Evolutionary conservation across 306 rosid species (phyloP).

Genomic region (Parietaria judaica): DNA sequence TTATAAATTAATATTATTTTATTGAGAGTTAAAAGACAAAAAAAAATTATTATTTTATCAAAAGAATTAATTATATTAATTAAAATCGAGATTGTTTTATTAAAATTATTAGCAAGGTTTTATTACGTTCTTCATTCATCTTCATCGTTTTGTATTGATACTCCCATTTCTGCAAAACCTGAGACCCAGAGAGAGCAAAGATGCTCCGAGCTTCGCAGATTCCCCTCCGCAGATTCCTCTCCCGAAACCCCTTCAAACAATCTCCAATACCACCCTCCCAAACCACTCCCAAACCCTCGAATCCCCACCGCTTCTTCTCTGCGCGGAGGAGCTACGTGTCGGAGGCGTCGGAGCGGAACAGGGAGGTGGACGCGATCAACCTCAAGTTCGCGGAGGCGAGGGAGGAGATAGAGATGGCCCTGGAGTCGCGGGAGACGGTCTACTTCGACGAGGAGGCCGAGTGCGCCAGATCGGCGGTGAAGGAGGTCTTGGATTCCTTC

Average conservation of each 20-base stretch:
- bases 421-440: conserved; percentile 91
- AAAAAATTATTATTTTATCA: no score
- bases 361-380: conserved; percentile 74
- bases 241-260: conserved; percentile 18
- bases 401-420: conserved; percentile 87
- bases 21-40: no score
- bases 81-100: no score
- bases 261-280: conserved; percentile 15
- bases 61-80: no score
- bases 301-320: neutral
- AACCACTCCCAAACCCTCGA: conserved; percentile 9
- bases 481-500: conserved; percentile 49
- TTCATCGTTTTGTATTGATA: neutral
- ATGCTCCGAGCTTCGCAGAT: conserved; percentile 42
- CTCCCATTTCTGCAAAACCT: neutral
- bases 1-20: no score
- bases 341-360: conserved; percentile 42
- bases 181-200: neutral
- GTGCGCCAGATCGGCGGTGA: conserved; percentile 79
- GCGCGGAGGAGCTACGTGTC: conserved; percentile 30
- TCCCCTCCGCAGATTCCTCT: conserved; percentile 29
- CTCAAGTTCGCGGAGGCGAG: conserved; percentile 93
- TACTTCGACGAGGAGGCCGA: conserved; percentile 90
- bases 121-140: no score
- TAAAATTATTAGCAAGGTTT: no score